Base-by-base conservation (phyloP, 1,139 yeast species). In the Lodderomyces jiufengensis region DNA sequence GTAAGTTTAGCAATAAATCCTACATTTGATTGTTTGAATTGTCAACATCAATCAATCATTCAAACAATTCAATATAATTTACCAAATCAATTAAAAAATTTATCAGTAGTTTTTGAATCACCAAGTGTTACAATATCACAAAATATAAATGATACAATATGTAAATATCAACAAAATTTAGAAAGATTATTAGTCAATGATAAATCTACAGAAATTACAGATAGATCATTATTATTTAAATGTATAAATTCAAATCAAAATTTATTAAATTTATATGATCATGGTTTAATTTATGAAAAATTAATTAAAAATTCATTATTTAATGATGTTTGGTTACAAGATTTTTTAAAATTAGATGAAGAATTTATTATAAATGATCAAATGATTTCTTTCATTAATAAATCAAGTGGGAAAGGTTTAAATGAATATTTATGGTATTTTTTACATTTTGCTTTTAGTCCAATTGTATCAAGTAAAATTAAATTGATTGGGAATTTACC, bases 321-420 rank as follows among this genome's bases (percentile, higher is more conserved):
- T 25, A 31, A 36, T 24, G 42, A 39, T 31, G 29, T 37, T 21
- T 39, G 29, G 27, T 27, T 33, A 13, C 24, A 27, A 5, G 42
- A 39, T 26, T 39, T 39, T 23, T 22, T 39, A 5, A 36, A 39
- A 31, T 34, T 39, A 18, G 38, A 37, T 30, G 40, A 39, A 16
- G 27, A 37, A 13, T 39, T 39, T 23, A 36, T 39, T 10, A 27
- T 39, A 11, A 39, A 39, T 31, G 38, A 39, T 25, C 40, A 39
- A 24, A 37, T 31, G 34, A 30, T 39, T 13, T 30, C 33, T 9
- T 36, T 39, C 13, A 33, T 36, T 22, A 27, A 22, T 13, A 37
- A 29, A 16, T 31, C 42, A 6, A 24, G 31, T n/a, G 40, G 36
- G n/a, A 32, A 34, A 24, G 42, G 40, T 5, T 29, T 39, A 21